Conservation (phyloP, 225 moss, liverwort and hornwort species). For the Lunularia cruciata region DNA sequence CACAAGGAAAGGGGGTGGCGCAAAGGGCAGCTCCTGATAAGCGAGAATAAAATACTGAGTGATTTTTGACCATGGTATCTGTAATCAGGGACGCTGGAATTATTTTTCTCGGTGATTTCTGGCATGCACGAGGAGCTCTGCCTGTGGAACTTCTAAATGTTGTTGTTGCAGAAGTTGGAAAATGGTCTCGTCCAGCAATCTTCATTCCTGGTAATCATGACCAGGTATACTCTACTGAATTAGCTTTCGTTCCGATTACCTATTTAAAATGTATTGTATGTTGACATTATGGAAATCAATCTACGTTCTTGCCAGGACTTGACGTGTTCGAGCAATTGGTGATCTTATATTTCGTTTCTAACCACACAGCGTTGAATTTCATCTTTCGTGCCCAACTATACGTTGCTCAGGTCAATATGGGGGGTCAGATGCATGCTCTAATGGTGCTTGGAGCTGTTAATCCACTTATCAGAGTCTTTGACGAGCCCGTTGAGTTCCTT, state of each 20-base stretch:
- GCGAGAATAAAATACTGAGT: not conserved
- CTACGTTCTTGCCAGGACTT: not conserved
- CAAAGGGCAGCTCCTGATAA: not conserved
- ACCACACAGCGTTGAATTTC: too few species aligned
- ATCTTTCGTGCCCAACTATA: too few species aligned
- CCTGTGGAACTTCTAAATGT: conserved; percentile 93
- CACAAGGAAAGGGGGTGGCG: too few species aligned
- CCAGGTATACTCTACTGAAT: conserved; percentile 51
- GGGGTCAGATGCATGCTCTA: conserved; percentile 87
- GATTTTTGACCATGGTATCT: not conserved
- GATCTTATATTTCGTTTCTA: too few species aligned
- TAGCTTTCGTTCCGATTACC: not conserved
- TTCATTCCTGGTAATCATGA: conserved; percentile 99
- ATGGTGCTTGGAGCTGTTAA: conserved; percentile 95
- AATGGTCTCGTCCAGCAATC: conserved; percentile 86
- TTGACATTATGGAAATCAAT: too few species aligned
- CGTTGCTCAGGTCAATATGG: conserved; percentile 86
- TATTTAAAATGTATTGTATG: not conserved
- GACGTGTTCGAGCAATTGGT: not conserved
- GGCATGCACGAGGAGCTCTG: conserved; percentile 94
- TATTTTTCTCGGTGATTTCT: conserved; percentile 90
- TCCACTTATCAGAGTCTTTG: conserved; percentile 76
- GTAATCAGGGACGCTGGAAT: conserved; percentile 86
- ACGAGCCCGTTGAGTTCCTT: conserved; percentile 80
- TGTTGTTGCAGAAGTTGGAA: conserved; percentile 66